Conservation (phyloP, 495 filamentous ascomycete species). For the Lophiostoma macrostomum region DNA sequence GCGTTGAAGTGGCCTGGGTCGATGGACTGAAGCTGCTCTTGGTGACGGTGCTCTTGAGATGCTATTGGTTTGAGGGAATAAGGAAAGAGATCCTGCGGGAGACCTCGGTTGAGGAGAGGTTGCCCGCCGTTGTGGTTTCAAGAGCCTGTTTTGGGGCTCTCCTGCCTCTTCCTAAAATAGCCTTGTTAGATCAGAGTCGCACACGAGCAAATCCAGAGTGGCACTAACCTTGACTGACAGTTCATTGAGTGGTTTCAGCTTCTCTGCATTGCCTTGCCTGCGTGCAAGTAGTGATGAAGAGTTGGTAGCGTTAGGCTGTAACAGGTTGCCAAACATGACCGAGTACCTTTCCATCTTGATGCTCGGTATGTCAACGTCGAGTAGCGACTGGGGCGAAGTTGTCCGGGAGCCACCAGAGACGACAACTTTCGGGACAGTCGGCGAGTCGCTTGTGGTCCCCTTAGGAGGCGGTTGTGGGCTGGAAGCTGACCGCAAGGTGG, state of each 20-base stretch:
- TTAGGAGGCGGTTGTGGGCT: conserved; percentile 29
- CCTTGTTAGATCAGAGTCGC: conserved; percentile 11
- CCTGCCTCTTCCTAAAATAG: conserved; percentile 18
- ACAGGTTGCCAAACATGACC: conserved; percentile 84
- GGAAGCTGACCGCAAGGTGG: conserved; percentile 13
- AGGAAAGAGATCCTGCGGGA: conserved; percentile 64
- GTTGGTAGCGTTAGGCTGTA: conserved; percentile 47
- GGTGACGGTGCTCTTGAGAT: conserved; percentile 40
- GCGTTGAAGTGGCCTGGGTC: conserved; percentile 50
- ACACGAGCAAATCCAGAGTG: conserved; percentile 6
- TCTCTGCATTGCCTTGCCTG: conserved; percentile 66
- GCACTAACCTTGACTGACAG: conserved; percentile 34
- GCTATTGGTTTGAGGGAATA: conserved; percentile 43
- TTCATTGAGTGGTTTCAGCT: conserved; percentile 52
- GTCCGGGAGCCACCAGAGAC: conserved; percentile 24
- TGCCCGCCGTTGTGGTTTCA: conserved; percentile 29
- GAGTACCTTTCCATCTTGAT: conserved; percentile 86
- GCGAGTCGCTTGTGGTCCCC: conserved; percentile 15
- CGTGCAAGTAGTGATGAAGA: conserved; percentile 59
- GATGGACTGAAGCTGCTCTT: conserved; percentile 39
- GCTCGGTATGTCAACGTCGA: conserved; percentile 79
- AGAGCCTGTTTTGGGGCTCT: conserved; percentile 5
- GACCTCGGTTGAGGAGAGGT: conserved; percentile 40
- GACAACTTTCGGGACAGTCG: conserved; percentile 28
- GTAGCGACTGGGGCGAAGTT: conserved; percentile 13